Percentiles rank a stretch among this genome's conserved stretches.
Evolutionary conservation across 2,329 filamentous ascomycete genomes (phyloP).

Genomic region (Atkinsonella texensis): DNA sequence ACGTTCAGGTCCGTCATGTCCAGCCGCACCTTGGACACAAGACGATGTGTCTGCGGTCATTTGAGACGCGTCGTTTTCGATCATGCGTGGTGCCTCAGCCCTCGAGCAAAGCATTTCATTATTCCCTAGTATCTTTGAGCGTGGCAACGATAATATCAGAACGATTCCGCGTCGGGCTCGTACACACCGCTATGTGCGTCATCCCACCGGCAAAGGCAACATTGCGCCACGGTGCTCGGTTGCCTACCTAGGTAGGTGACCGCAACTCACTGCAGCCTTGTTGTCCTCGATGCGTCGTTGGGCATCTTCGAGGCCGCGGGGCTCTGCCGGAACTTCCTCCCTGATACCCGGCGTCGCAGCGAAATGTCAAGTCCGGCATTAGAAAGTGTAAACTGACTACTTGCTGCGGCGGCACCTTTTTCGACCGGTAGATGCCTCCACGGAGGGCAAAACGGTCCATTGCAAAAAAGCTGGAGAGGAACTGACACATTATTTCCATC

Average conservation of each 20-base stretch:
- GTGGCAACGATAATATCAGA: neutral
- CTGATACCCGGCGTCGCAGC: slow-evolving; percentile 26
- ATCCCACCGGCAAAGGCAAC: neutral
- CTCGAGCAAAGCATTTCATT: neutral
- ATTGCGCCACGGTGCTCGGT: slow-evolving; percentile 1
- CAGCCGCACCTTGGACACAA: neutral
- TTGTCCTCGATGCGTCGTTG: slow-evolving; percentile 24
- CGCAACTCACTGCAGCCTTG: slow-evolving; percentile 21
- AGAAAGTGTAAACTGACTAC: slow-evolving; percentile 11
- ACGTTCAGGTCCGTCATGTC: neutral
- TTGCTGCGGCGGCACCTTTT: neutral
- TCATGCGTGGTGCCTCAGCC: neutral
- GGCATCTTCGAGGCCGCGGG: slow-evolving; percentile 25
- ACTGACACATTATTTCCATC: no score
- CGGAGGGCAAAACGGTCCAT: neutral
- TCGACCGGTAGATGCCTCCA: neutral
- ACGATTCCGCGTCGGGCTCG: neutral
- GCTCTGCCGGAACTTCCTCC: slow-evolving; percentile 22
- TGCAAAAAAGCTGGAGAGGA: neutral
- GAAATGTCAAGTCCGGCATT: slow-evolving; percentile 21
- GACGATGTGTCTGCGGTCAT: neutral
- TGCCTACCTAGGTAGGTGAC: slow-evolving; percentile 21
- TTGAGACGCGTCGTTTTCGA: neutral
- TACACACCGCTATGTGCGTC: no score
- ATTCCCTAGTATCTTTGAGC: neutral